Base-by-base conservation (phyloP, 2,329 filamentous ascomycete species). In the Penicillium capsulatum region DNA sequence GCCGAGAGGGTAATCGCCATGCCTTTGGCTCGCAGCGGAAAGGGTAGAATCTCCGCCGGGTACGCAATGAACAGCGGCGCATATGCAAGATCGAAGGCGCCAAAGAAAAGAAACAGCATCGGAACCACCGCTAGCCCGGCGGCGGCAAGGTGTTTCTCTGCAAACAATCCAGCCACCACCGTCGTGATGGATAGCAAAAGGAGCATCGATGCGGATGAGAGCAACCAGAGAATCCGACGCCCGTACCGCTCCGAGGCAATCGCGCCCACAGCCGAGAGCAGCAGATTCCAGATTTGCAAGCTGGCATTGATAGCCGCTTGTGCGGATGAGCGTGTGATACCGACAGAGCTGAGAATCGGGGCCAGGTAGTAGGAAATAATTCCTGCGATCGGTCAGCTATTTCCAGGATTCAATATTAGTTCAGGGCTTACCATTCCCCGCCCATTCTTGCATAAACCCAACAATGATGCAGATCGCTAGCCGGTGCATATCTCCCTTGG, bases 331-430 rank as follows among this genome's bases (percentile, higher is more conserved):
- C 61, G 42, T 10, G 44, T 47, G 11, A 58, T 53, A 7, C 55
- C 55, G 17, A 68, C 56, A 3, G 60, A 60, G n/a, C 41, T 45
- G 10, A 69, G 51, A 27, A 70, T 66, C 4, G 65, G 53, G 2
- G 51, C 48, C 10, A 69, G 55, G 40, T 69, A 64, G 39, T 67
- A 66, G 3, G 49, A 55, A 8, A 59, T 51, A 6, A 63, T 48
- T 3, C 50, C 53, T 57, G 26, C 3, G 10, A 20, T 24, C 33
- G 24, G 19, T 11, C 24, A 27, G 26, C 16, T 31, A 11, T 17
- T 31, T 1, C 8, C 30, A 15, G 19, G 10, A 24, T 10, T 3
- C n/a, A 22, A 17, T 3, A n/a, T 7, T 19, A 17, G 6, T 7
- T 5, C 8, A 19, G 8, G 14, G 10, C 6, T 15, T 51, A 28